Evolutionary conservation across 129 eudicot species (phyloP).

Genomic region (Artemisia annua): DNA sequence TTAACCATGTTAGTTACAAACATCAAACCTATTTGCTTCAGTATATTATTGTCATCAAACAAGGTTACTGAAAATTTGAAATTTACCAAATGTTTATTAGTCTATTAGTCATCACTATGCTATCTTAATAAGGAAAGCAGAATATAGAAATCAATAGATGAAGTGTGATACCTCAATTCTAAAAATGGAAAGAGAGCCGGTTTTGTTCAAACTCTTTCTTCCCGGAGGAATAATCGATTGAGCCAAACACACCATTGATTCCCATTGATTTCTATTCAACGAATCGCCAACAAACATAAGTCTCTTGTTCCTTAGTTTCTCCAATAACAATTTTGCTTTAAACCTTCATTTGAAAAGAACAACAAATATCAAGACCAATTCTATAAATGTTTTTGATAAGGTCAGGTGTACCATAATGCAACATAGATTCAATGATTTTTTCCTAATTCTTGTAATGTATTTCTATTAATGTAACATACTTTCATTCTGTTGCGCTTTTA

Average conservation of each 20-base stretch:
- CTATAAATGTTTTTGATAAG: too few species aligned
- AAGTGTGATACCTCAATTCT: conserved; percentile 63
- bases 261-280: conserved; percentile 92
- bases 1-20: background rate
- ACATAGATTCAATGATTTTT: too few species aligned
- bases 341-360: conserved; percentile 45
- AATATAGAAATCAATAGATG: background rate
- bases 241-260: conserved; percentile 95
- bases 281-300: conserved; percentile 98
- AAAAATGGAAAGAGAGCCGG: conserved; percentile 80
- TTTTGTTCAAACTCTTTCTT: conserved; percentile 75
- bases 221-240: conserved; percentile 82
- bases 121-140: background rate
- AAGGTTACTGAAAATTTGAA: background rate
- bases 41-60: background rate
- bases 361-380: background rate
- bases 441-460: too few species aligned
- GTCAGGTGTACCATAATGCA: too few species aligned
- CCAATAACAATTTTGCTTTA: conserved; percentile 67
- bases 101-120: background rate
- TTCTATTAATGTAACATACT: too few species aligned
- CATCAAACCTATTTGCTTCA: background rate
- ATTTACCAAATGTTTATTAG: background rate
- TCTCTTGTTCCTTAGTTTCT: conserved; percentile 96
- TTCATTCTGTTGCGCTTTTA: too few species aligned